Conservation (phyloP, 148 eudicot genomes). For the Nepenthes mirabilis region DNA sequence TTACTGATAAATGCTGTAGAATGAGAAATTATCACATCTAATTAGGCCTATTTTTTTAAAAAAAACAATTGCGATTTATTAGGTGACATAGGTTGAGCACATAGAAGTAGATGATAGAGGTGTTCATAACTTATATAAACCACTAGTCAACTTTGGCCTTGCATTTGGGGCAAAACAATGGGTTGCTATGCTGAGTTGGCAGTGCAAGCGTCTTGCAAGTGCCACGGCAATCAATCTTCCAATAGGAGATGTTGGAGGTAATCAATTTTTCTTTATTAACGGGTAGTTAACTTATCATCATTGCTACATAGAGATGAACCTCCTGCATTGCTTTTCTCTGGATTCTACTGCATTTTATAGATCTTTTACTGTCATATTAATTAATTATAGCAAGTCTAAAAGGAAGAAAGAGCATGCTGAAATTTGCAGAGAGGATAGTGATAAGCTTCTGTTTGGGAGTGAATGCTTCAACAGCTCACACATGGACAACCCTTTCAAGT, state of each 20-base stretch:
- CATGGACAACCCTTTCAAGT: slow-evolving; percentile 26
- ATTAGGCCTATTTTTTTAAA: too few species aligned
- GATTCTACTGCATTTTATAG: too few species aligned
- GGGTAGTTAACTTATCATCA: too few species aligned
- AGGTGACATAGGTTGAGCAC: slow-evolving; percentile 64
- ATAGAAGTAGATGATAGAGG: slow-evolving; percentile 31
- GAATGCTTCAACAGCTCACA: slow-evolving; percentile 18
- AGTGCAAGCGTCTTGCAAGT: slow-evolving; percentile 32
- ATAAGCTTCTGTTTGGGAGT: slow-evolving; percentile 28
- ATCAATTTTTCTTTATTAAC: too few species aligned
- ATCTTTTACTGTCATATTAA: too few species aligned
- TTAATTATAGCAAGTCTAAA: slow-evolving; percentile 11
- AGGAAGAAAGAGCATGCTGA: slow-evolving; percentile 30
- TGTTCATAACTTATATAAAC: slow-evolving; percentile 20
- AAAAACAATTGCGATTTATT: too few species aligned
- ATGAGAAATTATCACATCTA: too few species aligned
- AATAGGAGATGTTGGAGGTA: slow-evolving; percentile 5
- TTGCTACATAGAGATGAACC: too few species aligned
- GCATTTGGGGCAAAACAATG: slow-evolving; percentile 44
- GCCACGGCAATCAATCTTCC: slow-evolving; percentile 15
- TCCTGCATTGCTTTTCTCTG: too few species aligned
- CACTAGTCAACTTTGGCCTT: slow-evolving; percentile 21
- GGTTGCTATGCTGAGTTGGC: slow-evolving; percentile 23
- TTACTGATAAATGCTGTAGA: too few species aligned
- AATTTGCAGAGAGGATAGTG: slow-evolving; percentile 41